Evolutionary conservation across 1,284 basidiomycete genomes (phyloP).

Genomic region (Trametes hirsuta): DNA sequence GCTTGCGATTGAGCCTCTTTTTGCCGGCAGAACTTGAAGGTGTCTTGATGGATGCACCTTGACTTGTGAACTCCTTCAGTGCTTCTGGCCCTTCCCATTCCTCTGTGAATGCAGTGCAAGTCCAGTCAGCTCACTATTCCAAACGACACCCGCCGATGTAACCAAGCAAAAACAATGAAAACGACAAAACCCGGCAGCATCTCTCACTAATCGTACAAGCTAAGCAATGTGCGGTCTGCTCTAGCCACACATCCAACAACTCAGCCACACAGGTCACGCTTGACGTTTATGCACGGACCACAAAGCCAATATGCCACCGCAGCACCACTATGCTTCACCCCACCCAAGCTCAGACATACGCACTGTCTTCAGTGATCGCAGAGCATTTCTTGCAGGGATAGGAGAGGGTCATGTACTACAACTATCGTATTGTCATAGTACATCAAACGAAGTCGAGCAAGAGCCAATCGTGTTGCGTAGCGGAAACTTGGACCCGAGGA

Average conservation of each 20-base stretch:
- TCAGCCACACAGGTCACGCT: not conserved
- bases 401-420: slow-evolving; percentile 19
- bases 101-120: slow-evolving; percentile 49
- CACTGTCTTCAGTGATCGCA: slow-evolving; percentile 9
- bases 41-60: slow-evolving; percentile 17
- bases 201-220: too few relatives aligned
- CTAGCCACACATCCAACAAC: not conserved
- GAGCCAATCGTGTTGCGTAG: slow-evolving; percentile 35
- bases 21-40: slow-evolving; percentile 22
- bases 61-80: slow-evolving; percentile 43
- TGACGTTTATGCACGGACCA: not conserved
- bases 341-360: slow-evolving; percentile 15
- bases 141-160: not conserved
- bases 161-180: slow-evolving; percentile 2
- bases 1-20: slow-evolving; percentile 15
- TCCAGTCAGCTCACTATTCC: slow-evolving; percentile 13
- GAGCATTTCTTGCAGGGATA: slow-evolving; percentile 6
- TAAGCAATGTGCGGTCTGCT: too few relatives aligned
- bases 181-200: not conserved
- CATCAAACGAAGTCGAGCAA: slow-evolving; percentile 31
- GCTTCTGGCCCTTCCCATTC: slow-evolving; percentile 69
- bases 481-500: slow-evolving; percentile 24
- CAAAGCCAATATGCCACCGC: not conserved
- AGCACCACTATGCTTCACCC: not conserved
- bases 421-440: slow-evolving; percentile 34